A percentile compares a stretch with the other conserved stretches of the same genome.
phyloP scores from a whole-genome alignment of 2,329 filamentous ascomycete species.

The Pseudogymnoascus sp. region DNA sequence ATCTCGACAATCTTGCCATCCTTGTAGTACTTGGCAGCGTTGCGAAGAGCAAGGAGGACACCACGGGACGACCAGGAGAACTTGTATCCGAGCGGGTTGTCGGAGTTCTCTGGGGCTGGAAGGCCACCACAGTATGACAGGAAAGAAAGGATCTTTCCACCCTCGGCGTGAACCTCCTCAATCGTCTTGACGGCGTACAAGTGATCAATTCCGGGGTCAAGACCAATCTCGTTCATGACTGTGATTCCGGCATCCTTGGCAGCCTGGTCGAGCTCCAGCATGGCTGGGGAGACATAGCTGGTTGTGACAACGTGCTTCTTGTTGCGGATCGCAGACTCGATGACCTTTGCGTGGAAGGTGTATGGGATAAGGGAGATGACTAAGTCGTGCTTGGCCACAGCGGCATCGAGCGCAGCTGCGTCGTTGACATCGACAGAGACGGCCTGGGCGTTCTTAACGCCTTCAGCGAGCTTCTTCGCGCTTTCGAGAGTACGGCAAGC shows the following conservation, averaged over 20 bases:
- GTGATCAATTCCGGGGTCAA: slow-evolving; percentile 64
- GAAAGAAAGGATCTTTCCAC: slow-evolving; percentile 79
- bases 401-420: slow-evolving; percentile 66
- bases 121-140: slow-evolving; percentile 78
- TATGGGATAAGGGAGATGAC: slow-evolving; percentile 84
- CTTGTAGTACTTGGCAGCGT: slow-evolving; percentile 75
- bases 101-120: slow-evolving; percentile 61
- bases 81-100: slow-evolving; percentile 91
- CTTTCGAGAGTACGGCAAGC: slow-evolving; percentile 74
- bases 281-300: slow-evolving; percentile 84
- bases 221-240: slow-evolving; percentile 93
- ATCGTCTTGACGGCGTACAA: slow-evolving; percentile 82
- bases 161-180: slow-evolving; percentile 73
- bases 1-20: slow-evolving; percentile 67
- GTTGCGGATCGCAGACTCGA: slow-evolving; percentile 83
- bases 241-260: slow-evolving; percentile 88
- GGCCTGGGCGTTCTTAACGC: slow-evolving; percentile 63
- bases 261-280: slow-evolving; percentile 77
- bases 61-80: slow-evolving; percentile 71
- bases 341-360: slow-evolving; percentile 78
- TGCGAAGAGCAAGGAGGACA: slow-evolving; percentile 78
- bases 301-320: slow-evolving; percentile 98
- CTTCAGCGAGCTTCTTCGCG: slow-evolving; percentile 65
- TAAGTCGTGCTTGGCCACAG: slow-evolving; percentile 70
- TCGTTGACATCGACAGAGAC: slow-evolving; percentile 81